These are phyloP conservation scores for Botryosphaeria dothidea DNA, from an alignment of 2,329 filamentous ascomycete species.

Conservation along the genomic window DNA sequence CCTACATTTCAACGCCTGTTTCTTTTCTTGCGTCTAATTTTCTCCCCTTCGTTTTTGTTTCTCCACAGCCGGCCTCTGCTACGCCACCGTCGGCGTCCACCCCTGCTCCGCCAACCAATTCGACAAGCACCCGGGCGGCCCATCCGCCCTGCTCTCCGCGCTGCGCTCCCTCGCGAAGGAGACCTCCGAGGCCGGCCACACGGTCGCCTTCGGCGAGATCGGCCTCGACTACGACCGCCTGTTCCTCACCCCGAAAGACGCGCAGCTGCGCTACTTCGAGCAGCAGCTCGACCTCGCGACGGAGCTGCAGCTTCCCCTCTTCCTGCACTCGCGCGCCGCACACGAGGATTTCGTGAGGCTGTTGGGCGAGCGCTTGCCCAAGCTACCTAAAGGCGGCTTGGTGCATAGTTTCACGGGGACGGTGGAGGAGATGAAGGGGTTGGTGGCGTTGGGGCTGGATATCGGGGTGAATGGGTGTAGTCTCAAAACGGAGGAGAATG, in stretches of 20 bases:
- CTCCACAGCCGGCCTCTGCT: conserved; percentile 71
- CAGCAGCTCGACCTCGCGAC: conserved; percentile 78
- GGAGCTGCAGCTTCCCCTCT: conserved; percentile 78
- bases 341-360: conserved; percentile 79
- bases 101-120: conserved; percentile 86
- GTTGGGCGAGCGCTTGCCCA: conserved; percentile 63
- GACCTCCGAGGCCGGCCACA: conserved; percentile 53
- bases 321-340: conserved; percentile 88
- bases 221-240: conserved; percentile 95
- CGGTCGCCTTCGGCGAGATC: conserved; percentile 87
- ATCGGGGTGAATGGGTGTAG: conserved; percentile 62
- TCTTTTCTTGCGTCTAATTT: neutral
- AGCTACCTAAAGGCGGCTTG: conserved; percentile 71
- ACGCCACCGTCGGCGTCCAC: conserved; percentile 89
- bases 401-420: conserved; percentile 46
- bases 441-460: conserved; percentile 42
- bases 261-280: conserved; percentile 83
- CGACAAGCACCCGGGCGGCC: conserved; percentile 59
- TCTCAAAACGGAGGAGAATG: conserved; percentile 90
- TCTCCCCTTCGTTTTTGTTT: neutral
- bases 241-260: conserved; percentile 74
- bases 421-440: conserved; percentile 40
- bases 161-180: conserved; percentile 66
- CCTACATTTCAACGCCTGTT: neutral
- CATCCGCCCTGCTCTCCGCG: conserved; percentile 51